Base-by-base conservation (phyloP, 495 filamentous ascomycete species). In the Diplogelasinospora grovesii region DNA sequence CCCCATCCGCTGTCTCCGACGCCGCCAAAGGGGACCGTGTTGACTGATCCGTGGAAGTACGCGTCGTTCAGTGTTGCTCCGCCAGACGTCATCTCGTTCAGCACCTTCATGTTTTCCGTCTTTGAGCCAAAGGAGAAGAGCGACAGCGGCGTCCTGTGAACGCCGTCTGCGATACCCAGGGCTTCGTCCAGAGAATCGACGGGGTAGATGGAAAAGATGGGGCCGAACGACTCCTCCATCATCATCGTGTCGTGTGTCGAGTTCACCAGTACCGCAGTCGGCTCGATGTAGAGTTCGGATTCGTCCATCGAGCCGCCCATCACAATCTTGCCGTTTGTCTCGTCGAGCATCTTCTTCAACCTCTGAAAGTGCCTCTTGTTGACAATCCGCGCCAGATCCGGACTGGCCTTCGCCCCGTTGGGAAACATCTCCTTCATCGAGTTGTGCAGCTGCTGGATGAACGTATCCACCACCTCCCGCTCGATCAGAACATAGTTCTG, bases 401-500 rank as follows among this genome's bases (percentile, higher is more conserved):
- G 65, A 36, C 82, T 87, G 5, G 66, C 67, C 55, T 82, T 80
- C 20, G 83, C 77, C 13, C 93, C 92, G 22, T 86, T 68, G 19
- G 92, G 92, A 54, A 83, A 92, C 69, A 89, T 95, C 39, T 89
- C 81, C 44, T 77, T 73, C 51, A 86, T 74, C 0, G 79, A 71
- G 26, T 65, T 72, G 58, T 82, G 82, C 58, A 94, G 75, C 50
- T 85, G 75, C 44, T 82, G 70, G 36, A 96, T 67, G 44, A 97
- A 89, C 7, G 71, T 65, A 3, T 75, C 66, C 3, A 89, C 70
- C 9, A 92, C 65, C 4, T 78, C 74, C 48, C 76, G 78, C 52
- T 96, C 86, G 25, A 95, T 74, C 39, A 95, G 68, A 28, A 85
- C 75, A 53, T 95, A 95, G 64, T 96, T 95, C 50, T 95, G 86